Conservation (phyloP, 345 rosid species). For the Lagerstroemia speciosa region DNA sequence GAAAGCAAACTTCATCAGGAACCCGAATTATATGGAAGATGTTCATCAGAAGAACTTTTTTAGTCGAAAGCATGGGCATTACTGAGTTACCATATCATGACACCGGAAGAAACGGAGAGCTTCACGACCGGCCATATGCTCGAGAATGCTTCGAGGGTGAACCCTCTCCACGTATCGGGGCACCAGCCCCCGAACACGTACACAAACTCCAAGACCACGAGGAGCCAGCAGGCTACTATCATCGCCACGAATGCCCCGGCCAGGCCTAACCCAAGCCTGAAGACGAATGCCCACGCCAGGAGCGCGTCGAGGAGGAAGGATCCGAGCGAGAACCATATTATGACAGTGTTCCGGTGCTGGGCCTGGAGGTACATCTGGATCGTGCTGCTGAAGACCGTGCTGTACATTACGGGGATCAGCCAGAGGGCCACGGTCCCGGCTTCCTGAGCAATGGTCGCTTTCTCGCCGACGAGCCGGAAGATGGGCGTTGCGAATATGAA, state of each 20-base stretch:
- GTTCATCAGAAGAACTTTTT: neutral
- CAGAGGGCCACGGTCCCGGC: constrained; percentile 17
- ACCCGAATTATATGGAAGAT: neutral
- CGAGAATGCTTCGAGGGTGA: constrained; percentile 12
- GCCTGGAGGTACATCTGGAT: constrained; percentile 26
- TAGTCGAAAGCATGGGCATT: neutral
- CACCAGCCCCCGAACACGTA: constrained; percentile 19
- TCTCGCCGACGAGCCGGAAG: constrained; percentile 17
- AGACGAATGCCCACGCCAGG: constrained; percentile 16
- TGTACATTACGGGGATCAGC: constrained; percentile 25
- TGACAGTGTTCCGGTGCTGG: constrained; percentile 19
- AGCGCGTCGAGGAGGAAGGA: constrained; percentile 14
- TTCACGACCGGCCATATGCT: constrained; percentile 18
- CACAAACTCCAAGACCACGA: constrained; percentile 13
- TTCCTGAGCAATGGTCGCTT: constrained; percentile 8
- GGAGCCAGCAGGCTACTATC: constrained; percentile 15
- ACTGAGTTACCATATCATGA: constrained; percentile 17
- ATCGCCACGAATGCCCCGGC: constrained; percentile 12
- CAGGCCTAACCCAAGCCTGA: constrained; percentile 6
- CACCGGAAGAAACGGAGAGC: constrained; percentile 22
- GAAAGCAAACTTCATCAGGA: neutral
- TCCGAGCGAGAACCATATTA: constrained; percentile 15
- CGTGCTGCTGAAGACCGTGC: constrained; percentile 14
- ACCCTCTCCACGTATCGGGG: constrained; percentile 19
- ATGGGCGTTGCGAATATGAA: constrained; percentile 20